Evolutionary conservation across 345 rosid genomes (phyloP), one percentile per base, ranked within the genome.

Genomic region (Rhizophora mangle): DNA sequence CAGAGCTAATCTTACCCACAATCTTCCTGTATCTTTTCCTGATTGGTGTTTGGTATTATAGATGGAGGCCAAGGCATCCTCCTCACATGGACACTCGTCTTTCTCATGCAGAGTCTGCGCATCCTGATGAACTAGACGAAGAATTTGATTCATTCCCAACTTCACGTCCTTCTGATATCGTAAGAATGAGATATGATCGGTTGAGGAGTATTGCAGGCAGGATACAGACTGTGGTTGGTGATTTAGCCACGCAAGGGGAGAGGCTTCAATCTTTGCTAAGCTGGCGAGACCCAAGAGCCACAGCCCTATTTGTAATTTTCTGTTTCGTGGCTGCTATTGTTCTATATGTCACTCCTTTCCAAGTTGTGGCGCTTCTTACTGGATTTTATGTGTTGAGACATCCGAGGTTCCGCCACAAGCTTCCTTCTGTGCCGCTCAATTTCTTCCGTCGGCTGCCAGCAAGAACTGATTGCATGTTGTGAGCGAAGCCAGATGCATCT

Each of bases 271-370:
- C 97, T 20, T 32, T 95, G 47, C 87, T 95, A 36, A 92, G 96
- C 88, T 92, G 99, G 99, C 78, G 99, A 70, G 99, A 95, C 79
- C 89, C 99, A 3, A 82, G 99, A 68, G 99, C 90, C 21, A 92
- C 97, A 0, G 85, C 98, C 21, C 82, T 95, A 58, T 90, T 95
- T 70, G 86, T 92, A 68, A 76, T 92, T 74, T 82, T 92, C 67
- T 78, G 94, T 10, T 71, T 95, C 86, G 74, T 92, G 46, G 83
- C 82, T 81, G 98, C 99, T 6, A 82, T 90, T 64, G 80, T 86
- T 57, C 86, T 95, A 32, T 95, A 92, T 62, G 73, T 95, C 37
- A 88, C 96, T 47, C 98, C 99, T 19, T 88, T 95, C 78, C 96
- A 92, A 73, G 89, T 92, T 37, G 84, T 92, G 65, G 98, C 94